A percentile compares a stretch with the other conserved stretches of the same genome.
phyloP scores from a whole-genome alignment of 2,329 filamentous ascomycete species.

The Rutstroemia sp. region DNA sequence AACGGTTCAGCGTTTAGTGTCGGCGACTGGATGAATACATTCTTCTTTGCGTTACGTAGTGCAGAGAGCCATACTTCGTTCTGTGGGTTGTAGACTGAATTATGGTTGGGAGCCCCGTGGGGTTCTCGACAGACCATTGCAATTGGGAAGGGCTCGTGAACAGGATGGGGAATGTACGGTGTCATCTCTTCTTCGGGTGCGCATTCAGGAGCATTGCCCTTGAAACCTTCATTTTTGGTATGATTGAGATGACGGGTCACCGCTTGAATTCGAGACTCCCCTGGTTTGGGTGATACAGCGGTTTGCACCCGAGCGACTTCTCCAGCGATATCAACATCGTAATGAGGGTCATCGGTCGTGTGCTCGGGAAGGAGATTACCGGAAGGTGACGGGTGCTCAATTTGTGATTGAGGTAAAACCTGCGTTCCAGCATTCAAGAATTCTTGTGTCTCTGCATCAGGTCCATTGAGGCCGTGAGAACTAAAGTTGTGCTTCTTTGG shows the following conservation, averaged over 20 bases:
- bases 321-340: constrained; percentile 51
- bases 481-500: background rate
- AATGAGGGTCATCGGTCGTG: constrained; percentile 52
- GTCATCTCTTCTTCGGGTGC: constrained; percentile 50
- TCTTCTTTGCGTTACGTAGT: constrained; percentile 53
- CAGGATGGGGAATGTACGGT: constrained; percentile 53
- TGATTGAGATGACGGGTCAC: constrained; percentile 61
- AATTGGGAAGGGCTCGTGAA: constrained; percentile 56
- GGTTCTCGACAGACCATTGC: constrained; percentile 64
- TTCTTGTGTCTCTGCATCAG: constrained; percentile 15
- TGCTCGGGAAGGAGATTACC: constrained; percentile 42
- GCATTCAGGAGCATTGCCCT: constrained; percentile 46
- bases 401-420: constrained; percentile 15
- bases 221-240: constrained; percentile 43
- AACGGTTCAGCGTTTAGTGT: constrained; percentile 67
- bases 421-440: constrained; percentile 26
- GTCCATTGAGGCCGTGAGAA: constrained; percentile 10
- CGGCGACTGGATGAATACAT: constrained; percentile 72
- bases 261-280: constrained; percentile 49
- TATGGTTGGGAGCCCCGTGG: constrained; percentile 55
- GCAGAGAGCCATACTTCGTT: constrained; percentile 69
- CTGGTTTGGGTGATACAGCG: constrained; percentile 40
- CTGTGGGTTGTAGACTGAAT: constrained; percentile 58
- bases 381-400: constrained; percentile 16
- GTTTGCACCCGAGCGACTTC: constrained; percentile 58